phyloP scores from a whole-genome alignment of 2,329 filamentous ascomycete species.

The Penicillium janthinellum region DNA sequence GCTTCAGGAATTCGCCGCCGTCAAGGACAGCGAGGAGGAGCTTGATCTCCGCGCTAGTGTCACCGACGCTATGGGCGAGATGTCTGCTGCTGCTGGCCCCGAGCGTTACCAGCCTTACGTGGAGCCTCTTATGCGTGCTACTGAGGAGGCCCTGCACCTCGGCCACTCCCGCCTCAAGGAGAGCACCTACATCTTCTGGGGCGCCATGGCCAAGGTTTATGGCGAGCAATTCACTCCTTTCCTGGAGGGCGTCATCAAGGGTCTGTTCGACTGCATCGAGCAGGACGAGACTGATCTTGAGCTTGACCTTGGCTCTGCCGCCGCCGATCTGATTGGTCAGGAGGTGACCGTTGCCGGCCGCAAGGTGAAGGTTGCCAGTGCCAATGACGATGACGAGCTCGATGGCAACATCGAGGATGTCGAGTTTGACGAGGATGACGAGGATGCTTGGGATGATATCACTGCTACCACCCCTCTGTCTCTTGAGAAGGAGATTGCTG shows the following conservation, averaged over 20 bases:
- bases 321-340: constrained; percentile 71
- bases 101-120: constrained; percentile 90
- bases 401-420: constrained; percentile 64
- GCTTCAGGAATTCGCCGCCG: constrained; percentile 78
- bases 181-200: constrained; percentile 97
- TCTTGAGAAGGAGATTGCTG: constrained; percentile 94
- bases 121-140: constrained; percentile 84
- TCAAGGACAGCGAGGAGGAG: constrained; percentile 88
- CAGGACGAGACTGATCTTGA: constrained; percentile 84
- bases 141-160: constrained; percentile 84
- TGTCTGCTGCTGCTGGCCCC: constrained; percentile 83
- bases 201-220: constrained; percentile 91
- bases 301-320: constrained; percentile 72
- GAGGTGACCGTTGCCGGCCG: constrained; percentile 78
- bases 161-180: constrained; percentile 90
- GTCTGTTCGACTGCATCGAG: constrained; percentile 79
- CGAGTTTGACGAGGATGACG: constrained; percentile 70
- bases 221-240: constrained; percentile 61
- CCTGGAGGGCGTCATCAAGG: constrained; percentile 50
- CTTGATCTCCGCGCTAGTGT: constrained; percentile 86
- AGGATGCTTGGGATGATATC: constrained; percentile 82
- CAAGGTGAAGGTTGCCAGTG: constrained; percentile 77
- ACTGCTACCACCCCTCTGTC: constrained; percentile 85
- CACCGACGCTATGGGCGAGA: constrained; percentile 90
- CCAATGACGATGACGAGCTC: constrained; percentile 61